These are phyloP conservation scores for Cyberlindnera maclurae DNA, from an alignment of 805 yeast species.

Conservation along the genomic window DNA sequence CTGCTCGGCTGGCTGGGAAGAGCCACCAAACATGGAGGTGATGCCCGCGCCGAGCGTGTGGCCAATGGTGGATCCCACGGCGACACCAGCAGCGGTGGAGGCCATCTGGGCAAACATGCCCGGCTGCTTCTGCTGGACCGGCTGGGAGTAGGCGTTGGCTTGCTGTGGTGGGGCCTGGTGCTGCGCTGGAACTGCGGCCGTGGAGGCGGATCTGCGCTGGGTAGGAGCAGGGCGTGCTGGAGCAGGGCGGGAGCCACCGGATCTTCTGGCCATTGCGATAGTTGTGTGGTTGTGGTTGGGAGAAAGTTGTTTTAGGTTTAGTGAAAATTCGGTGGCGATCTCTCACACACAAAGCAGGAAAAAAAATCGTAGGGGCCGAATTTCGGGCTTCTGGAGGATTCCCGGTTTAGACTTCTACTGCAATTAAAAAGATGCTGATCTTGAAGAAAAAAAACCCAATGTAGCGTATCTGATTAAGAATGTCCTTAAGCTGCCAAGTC, in stretches of 20 bases:
- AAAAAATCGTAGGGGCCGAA: too few relatives aligned
- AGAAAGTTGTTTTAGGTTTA: background rate
- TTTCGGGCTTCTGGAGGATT: too few relatives aligned
- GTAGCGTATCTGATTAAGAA: too few relatives aligned
- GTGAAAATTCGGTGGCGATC: too few relatives aligned
- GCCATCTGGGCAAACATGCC: constrained; percentile 98
- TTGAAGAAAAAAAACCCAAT: too few relatives aligned
- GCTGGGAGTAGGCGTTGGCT: constrained; percentile 42
- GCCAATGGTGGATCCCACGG: constrained; percentile 96
- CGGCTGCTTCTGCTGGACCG: constrained; percentile 46
- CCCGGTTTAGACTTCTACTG: too few relatives aligned
- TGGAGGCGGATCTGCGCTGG: constrained; percentile 65
- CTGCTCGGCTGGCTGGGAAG: constrained; percentile 40
- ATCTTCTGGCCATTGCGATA: constrained; percentile 37
- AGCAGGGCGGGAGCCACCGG: constrained; percentile 41
- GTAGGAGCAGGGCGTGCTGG: constrained; percentile 32
- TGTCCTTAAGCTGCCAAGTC: too few relatives aligned
- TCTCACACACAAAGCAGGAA: too few relatives aligned
- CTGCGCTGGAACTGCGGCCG: constrained; percentile 47
- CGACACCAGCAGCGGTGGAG: constrained; percentile 98
- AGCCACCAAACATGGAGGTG: constrained; percentile 82
- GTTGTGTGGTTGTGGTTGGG: constrained; percentile 2
- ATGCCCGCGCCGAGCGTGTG: constrained; percentile 96
- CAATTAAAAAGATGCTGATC: too few relatives aligned
- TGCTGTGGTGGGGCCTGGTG: constrained; percentile 33